phyloP scores from a whole-genome alignment of 2,329 filamentous ascomycete species.

The Penicillium thymicola region DNA sequence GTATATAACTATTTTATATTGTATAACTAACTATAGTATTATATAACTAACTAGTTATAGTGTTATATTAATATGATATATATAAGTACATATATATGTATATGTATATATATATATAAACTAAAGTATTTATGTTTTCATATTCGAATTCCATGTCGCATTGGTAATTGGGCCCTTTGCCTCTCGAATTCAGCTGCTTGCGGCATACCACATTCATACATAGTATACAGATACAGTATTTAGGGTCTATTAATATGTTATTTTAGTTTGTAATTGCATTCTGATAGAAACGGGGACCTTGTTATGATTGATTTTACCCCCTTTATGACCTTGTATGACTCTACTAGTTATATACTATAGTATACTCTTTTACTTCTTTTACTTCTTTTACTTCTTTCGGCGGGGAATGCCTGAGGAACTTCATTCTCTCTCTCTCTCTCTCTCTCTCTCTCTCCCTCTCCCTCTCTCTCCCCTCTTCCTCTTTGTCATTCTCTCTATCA shows the following conservation, averaged over 20 bases:
- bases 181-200: conserved; percentile 15
- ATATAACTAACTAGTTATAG: too few species aligned
- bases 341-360: neutral
- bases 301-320: neutral
- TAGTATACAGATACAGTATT: neutral
- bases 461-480: neutral
- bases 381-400: neutral
- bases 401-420: neutral
- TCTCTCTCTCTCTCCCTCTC: neutral
- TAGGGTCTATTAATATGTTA: neutral
- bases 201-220: neutral
- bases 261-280: neutral
- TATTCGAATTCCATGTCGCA: neutral
- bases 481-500: neutral
- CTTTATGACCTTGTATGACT: neutral
- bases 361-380: neutral
- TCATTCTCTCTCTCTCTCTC: neutral
- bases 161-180: conserved; percentile 13
- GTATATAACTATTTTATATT: neutral
- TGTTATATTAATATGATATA: neutral
- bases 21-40: neutral
- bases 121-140: neutral
- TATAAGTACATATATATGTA: too few species aligned
- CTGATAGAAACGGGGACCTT: neutral
- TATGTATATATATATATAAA: neutral